A percentile compares a stretch with the other conserved stretches of the same genome.
phyloP scores from a whole-genome alignment of 2,329 filamentous ascomycete species.

The Dactylellina cionopaga region DNA sequence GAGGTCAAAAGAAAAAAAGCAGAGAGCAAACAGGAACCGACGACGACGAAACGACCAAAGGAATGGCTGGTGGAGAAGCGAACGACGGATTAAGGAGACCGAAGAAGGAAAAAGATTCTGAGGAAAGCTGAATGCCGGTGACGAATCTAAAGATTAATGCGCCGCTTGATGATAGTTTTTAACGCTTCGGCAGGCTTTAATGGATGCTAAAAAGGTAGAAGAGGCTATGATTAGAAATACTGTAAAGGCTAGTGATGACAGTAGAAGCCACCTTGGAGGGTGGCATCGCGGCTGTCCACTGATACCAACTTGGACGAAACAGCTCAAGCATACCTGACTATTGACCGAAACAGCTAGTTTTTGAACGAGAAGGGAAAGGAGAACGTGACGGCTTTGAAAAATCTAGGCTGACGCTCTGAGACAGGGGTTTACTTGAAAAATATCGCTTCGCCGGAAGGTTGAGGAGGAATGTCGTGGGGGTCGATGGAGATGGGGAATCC shows the following conservation, averaged over 20 bases:
- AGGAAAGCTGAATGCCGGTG: neutral
- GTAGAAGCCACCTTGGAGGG: neutral
- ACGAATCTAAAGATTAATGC: neutral
- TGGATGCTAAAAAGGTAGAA: too few species aligned
- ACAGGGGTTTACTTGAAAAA: constrained; percentile 35
- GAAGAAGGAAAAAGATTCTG: constrained; percentile 2
- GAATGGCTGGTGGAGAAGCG: constrained; percentile 49
- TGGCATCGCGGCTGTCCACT: neutral
- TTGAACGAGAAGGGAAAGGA: constrained; percentile 39
- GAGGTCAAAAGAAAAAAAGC: constrained; percentile 12
- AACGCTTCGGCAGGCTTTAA: constrained; percentile 12
- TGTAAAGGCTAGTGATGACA: neutral
- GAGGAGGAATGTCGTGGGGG: constrained; percentile 46
- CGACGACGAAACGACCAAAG: constrained; percentile 52
- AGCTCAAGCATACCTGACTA: constrained; percentile 46
- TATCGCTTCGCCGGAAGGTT: constrained; percentile 51
- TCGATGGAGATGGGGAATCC: constrained; percentile 18
- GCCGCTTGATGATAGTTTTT: constrained; percentile 5
- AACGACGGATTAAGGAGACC: constrained; percentile 33
- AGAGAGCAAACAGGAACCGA: constrained; percentile 33
- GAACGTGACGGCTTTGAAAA: constrained; percentile 40
- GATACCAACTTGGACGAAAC: constrained; percentile 13
- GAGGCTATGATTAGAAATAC: too few species aligned
- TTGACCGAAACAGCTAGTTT: constrained; percentile 35
- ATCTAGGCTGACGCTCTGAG: constrained; percentile 32